These are phyloP conservation scores for Citrus cavaleriei DNA, from an alignment of 345 rosid species.

Conservation along the genomic window DNA sequence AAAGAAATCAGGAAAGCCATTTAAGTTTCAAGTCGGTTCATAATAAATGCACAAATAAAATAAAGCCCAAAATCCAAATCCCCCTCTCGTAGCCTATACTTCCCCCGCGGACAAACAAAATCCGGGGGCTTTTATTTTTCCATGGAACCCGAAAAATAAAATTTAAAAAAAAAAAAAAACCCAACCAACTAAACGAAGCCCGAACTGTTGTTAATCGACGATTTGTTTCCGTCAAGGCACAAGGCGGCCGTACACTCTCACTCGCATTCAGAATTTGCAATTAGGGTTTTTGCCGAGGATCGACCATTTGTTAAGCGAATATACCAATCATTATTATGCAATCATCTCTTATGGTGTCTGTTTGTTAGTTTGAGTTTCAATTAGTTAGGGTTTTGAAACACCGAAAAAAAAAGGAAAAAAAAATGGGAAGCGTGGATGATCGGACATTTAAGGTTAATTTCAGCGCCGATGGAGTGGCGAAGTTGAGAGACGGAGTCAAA, in stretches of 20 bases:
- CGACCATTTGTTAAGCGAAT: too few species aligned
- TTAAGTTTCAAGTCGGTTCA: too few species aligned
- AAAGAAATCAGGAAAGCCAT: too few species aligned
- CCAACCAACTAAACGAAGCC: neutral
- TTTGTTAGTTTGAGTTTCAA: neutral
- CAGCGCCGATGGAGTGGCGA: slow-evolving; percentile 70
- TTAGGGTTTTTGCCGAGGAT: neutral
- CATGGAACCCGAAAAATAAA: neutral
- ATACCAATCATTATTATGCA: too few species aligned
- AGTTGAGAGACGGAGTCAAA: slow-evolving; percentile 61
- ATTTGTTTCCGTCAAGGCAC: neutral
- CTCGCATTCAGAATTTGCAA: neutral
- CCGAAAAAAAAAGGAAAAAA: neutral
- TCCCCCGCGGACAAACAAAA: neutral
- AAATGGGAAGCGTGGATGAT: slow-evolving; percentile 77
- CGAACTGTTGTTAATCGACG: neutral
- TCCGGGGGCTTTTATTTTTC: neutral
- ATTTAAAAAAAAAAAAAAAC: neutral
- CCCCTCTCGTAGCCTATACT: neutral
- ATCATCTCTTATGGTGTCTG: too few species aligned
- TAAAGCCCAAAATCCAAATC: neutral
- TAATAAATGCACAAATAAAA: neutral
- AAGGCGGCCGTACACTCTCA: neutral
- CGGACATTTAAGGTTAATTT: slow-evolving; percentile 66
- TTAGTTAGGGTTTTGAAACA: neutral